Base-by-base conservation (phyloP, 1,284 basidiomycete genomes). In the Cutaneotrichosporon cutaneum region DNA sequence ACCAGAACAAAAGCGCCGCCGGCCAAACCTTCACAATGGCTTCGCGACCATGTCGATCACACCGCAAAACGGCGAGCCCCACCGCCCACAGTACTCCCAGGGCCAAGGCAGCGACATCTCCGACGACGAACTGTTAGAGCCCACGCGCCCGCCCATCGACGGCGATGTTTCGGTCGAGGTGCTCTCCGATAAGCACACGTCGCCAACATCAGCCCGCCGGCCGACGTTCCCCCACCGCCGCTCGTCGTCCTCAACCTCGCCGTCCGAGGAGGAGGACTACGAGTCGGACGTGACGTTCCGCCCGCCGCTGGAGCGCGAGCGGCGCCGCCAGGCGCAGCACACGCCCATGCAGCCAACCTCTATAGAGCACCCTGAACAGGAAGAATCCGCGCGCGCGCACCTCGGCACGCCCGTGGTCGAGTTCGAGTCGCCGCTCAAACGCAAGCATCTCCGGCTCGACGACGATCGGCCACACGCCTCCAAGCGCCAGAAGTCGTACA, bases 11-110 rank as follows among this genome's bases (percentile, higher is more conserved):
- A 78, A 78, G 63, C 68, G 74, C 2, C 59, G 69, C 6, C 62
- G 74, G 44, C 73, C 73, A 0, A 77, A 78, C 54, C 64, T 78
- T 10, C 62, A 70, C 3, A 70, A 72, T 56, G 75, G 74, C 4
- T 77, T 78, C 60, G 67, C 67, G 13, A 64, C 71, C 36, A 66
- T 77, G 51, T 73, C 71, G 10, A 68, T 72, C 51, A 64, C 62
- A 1, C 66, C 59, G 21, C 48, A 32, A 11, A 22, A 18, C 24
- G 47, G 27, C 26, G 47, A 26, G 48, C 33, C 42, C 7, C 36
- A 48, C 10, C 47, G 27, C 9, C 22, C 48, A 10, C 36, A 45
- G 18, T 45, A 53, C 32, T 18, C 39, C 16, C 39, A 18, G 39
- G 39, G 18, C 16, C 4, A 8, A 6, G 18, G 18, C 5, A n/a